phyloP scores from a whole-genome alignment of 768 basidiomycete genomes.

The Tylopilus sp. region DNA sequence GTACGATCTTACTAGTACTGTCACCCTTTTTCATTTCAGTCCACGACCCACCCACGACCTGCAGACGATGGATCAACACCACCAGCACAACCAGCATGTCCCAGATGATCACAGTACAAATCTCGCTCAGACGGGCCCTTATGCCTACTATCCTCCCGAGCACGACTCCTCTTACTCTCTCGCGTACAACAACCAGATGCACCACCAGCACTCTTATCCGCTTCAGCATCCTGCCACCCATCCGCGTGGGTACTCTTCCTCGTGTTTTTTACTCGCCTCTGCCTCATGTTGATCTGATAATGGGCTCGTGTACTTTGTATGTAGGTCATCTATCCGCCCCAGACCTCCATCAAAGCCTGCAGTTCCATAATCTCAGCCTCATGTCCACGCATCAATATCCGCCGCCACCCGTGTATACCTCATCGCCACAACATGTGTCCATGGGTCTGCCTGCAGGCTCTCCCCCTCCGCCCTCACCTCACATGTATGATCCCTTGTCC shows the following conservation, averaged over 20 bases:
- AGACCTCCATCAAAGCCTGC: conserved; percentile 65
- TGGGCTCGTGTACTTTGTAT: conserved; percentile 46
- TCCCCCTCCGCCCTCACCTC: conserved; percentile 73
- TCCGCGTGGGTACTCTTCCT: conserved; percentile 67
- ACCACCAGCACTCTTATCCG: conserved; percentile 49
- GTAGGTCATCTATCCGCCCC: conserved; percentile 61
- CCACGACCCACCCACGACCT: conserved; percentile 36
- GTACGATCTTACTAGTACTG: conserved; percentile 31
- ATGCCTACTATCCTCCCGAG: conserved; percentile 52
- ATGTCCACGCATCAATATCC: conserved; percentile 66
- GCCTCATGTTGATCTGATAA: conserved; percentile 69
- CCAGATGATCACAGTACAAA: conserved; percentile 46
- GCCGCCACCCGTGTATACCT: conserved; percentile 54
- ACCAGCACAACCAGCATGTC: conserved; percentile 44
- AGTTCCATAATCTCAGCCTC: conserved; percentile 62
- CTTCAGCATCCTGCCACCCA: conserved; percentile 55
- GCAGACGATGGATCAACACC: conserved; percentile 42
- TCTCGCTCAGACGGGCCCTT: conserved; percentile 39
- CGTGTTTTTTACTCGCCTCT: conserved; percentile 38
- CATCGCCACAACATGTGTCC: conserved; percentile 64
- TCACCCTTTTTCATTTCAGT: conserved; percentile 33
- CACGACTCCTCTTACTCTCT: conserved; percentile 54
- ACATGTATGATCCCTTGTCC: conserved; percentile 81
- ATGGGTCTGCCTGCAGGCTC: conserved; percentile 61
- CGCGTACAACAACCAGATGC: conserved; percentile 48